phyloP scores from a whole-genome alignment of 2,329 filamentous ascomycete genomes.

The Fusarium caatingaense region DNA sequence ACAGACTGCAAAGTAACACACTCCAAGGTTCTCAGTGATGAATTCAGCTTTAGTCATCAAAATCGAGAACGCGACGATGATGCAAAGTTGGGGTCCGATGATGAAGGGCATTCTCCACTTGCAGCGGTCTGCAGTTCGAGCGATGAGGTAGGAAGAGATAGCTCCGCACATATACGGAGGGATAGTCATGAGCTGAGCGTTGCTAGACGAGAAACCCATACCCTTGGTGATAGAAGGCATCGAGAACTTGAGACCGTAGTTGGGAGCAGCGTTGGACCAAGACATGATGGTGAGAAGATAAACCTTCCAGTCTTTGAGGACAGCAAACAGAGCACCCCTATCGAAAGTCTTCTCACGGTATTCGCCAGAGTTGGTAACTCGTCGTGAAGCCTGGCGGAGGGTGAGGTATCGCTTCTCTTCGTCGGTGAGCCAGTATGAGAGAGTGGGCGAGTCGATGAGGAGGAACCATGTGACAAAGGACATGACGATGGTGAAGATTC shows the following conservation, averaged over 20 bases:
- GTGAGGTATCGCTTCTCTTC: constrained; percentile 37
- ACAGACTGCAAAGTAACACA: constrained; percentile 38
- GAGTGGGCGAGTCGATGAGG: constrained; percentile 49
- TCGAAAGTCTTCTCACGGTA: constrained; percentile 30
- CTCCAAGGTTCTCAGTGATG: constrained; percentile 32
- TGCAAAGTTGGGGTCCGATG: constrained; percentile 43
- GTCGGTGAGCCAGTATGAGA: constrained; percentile 33
- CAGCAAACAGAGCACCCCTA: constrained; percentile 15
- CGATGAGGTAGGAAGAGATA: constrained; percentile 41
- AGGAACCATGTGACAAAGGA: constrained; percentile 60
- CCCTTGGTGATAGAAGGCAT: constrained; percentile 54
- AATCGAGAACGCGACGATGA: constrained; percentile 47
- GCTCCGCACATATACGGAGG: constrained; percentile 50
- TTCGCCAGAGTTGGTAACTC: constrained; percentile 25
- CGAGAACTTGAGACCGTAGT: constrained; percentile 47
- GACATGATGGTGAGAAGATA: constrained; percentile 54
- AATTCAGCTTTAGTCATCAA: constrained; percentile 36
- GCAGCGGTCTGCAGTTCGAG: constrained; percentile 46
- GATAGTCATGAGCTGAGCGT: constrained; percentile 48
- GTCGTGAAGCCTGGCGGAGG: constrained; percentile 25
- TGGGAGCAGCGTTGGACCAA: constrained; percentile 53
- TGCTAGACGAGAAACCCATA: constrained; percentile 53
- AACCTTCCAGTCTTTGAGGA: constrained; percentile 49
- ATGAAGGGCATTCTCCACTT: constrained; percentile 53
- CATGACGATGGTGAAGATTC: constrained; percentile 49